Conservation (phyloP, 352 stramenopile genomes). For the Pythium dissimile region DNA sequence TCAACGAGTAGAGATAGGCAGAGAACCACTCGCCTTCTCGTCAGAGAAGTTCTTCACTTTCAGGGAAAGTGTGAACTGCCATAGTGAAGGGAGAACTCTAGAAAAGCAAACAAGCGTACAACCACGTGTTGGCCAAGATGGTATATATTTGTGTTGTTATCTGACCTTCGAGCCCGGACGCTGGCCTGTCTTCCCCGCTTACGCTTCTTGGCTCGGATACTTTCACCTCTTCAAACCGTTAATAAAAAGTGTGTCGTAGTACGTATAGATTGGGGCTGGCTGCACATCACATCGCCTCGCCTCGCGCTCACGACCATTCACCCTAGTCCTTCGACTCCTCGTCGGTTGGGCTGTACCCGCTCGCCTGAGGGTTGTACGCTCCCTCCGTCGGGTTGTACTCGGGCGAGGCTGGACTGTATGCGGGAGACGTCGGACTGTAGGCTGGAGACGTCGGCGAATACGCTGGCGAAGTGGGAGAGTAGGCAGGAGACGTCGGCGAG, state of each 20-base stretch:
- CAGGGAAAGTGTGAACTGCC: background rate
- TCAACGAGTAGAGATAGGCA: slow-evolving; percentile 45
- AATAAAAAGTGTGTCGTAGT: background rate
- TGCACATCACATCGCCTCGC: slow-evolving; percentile 32
- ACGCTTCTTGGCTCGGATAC: background rate
- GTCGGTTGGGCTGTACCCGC: slow-evolving; percentile 72
- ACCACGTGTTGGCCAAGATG: no score
- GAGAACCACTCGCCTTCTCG: no score
- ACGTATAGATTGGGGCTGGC: background rate
- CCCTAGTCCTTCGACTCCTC: slow-evolving; percentile 35
- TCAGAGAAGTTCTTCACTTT: background rate
- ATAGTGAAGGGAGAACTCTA: background rate
- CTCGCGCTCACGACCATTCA: slow-evolving; percentile 22
- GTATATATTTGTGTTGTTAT: no score
- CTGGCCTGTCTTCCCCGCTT: no score
- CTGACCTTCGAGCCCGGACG: no score
- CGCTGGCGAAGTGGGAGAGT: slow-evolving; percentile 56
- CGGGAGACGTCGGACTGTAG: slow-evolving; percentile 41
- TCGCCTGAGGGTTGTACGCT: slow-evolving; percentile 68
- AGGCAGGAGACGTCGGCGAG: slow-evolving; percentile 52
- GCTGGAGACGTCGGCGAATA: slow-evolving; percentile 57
- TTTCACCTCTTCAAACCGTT: background rate
- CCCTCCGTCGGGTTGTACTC: slow-evolving; percentile 67
- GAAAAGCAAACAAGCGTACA: background rate
- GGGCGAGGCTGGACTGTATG: slow-evolving; percentile 47